A percentile compares a stretch with the other conserved stretches of the same genome.
Evolutionary conservation across 1,139 yeast species (phyloP).

Genomic region (Nakaseomyces nivariensis): DNA sequence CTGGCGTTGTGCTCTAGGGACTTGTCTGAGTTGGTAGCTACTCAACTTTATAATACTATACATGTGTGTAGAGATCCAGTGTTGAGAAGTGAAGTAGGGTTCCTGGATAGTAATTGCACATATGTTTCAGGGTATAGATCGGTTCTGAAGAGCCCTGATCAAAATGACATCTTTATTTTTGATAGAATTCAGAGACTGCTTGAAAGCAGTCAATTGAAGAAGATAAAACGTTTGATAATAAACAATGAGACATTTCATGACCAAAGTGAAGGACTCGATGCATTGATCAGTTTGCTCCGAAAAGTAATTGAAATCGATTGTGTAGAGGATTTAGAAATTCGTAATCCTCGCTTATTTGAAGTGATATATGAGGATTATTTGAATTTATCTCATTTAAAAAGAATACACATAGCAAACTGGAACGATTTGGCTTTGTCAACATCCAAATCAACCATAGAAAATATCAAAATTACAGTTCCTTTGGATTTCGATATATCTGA

Average conservation of each 20-base stretch:
- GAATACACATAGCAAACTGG: slow-evolving; percentile 11
- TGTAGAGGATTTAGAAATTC: slow-evolving; percentile 15
- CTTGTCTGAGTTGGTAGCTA: slow-evolving; percentile 11
- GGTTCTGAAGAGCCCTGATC: slow-evolving; percentile 22
- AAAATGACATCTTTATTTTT: slow-evolving; percentile 29
- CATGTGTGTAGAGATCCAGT: slow-evolving; percentile 25
- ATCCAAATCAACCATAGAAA: slow-evolving; percentile 5
- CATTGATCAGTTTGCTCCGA: slow-evolving; percentile 15
- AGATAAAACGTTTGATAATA: slow-evolving; percentile 14
- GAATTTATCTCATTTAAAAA: slow-evolving; percentile 10
- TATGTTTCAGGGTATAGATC: slow-evolving; percentile 27
- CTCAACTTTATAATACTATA: slow-evolving; percentile 24
- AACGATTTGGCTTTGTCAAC: slow-evolving; percentile 10
- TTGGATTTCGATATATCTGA: slow-evolving; percentile 1
- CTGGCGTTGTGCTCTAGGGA: slow-evolving; percentile 14
- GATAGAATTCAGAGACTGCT: slow-evolving; percentile 26
- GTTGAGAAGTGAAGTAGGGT: slow-evolving; percentile 22
- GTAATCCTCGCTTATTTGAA: slow-evolving; percentile 11
- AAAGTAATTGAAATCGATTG: slow-evolving; percentile 10
- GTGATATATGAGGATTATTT: slow-evolving; percentile 9
- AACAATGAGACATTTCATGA: slow-evolving; percentile 22
- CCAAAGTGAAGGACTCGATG: slow-evolving; percentile 9
- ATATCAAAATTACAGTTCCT: slow-evolving; percentile 9
- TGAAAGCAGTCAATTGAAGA: slow-evolving; percentile 10
- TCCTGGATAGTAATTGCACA: slow-evolving; percentile 25